Conservation (phyloP, 139 green algal genomes). For the Marvania coccoides region DNA sequence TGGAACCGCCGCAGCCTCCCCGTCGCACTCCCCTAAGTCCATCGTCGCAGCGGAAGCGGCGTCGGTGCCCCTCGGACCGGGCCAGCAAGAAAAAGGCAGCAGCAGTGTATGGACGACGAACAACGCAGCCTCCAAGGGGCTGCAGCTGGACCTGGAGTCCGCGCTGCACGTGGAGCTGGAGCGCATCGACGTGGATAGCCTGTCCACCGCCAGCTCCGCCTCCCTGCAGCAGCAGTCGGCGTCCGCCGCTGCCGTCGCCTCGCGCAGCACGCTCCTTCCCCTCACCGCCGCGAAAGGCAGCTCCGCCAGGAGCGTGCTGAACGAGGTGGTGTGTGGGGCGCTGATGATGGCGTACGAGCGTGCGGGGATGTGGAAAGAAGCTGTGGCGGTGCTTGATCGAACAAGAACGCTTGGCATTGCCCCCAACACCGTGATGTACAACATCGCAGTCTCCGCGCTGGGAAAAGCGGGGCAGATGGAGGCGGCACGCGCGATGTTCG, state of each 20-base stretch:
- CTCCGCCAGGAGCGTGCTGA: slow-evolving; percentile 26
- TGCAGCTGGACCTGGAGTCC: slow-evolving; percentile 6
- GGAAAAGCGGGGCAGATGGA: slow-evolving; percentile 58
- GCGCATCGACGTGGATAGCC: background rate
- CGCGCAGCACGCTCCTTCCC: background rate
- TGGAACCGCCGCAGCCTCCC: background rate
- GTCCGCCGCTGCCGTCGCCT: background rate
- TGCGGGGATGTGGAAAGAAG: slow-evolving; percentile 54
- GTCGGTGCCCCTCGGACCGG: background rate
- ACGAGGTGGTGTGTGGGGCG: slow-evolving; percentile 74
- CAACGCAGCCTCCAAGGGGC: slow-evolving; percentile 9
- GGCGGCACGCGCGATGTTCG: slow-evolving; percentile 57
- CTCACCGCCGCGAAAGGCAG: background rate
- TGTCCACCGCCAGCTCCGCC: background rate
- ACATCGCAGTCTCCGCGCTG: slow-evolving; percentile 70
- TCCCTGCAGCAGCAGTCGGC: background rate
- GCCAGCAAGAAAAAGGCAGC: background rate
- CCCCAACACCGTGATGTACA: slow-evolving; percentile 74
- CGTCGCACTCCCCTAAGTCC: background rate
- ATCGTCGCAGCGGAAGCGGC: background rate
- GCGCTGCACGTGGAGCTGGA: background rate
- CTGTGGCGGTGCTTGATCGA: slow-evolving; percentile 52
- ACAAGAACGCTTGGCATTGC: slow-evolving; percentile 35
- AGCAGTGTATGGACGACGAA: slow-evolving; percentile 8
- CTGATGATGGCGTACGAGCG: slow-evolving; percentile 82